phyloP scores from a whole-genome alignment of 495 filamentous ascomycete genomes.

The Emericellopsis terricola region DNA sequence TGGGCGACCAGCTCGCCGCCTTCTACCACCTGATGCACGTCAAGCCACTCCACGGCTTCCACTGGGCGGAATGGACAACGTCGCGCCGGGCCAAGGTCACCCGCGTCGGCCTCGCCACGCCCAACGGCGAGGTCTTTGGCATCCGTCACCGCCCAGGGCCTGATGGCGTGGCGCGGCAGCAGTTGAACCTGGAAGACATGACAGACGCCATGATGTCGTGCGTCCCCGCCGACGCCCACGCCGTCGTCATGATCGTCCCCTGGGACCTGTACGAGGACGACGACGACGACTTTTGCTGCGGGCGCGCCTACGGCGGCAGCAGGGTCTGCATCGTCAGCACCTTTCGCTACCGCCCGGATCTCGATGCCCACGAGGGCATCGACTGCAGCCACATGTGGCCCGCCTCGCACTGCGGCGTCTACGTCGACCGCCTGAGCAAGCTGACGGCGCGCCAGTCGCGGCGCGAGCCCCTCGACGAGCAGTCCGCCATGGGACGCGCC shows the following conservation, averaged over 20 bases:
- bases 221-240: constrained; percentile 41
- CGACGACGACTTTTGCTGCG: constrained; percentile 50
- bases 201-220: constrained; percentile 38
- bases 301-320: constrained; percentile 45
- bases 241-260: constrained; percentile 34
- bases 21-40: constrained; percentile 44
- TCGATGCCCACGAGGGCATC: constrained; percentile 28
- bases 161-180: constrained; percentile 26
- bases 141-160: constrained; percentile 35
- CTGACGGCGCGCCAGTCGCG: no score
- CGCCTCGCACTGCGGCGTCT: constrained; percentile 37
- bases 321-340: constrained; percentile 40
- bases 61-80: constrained; percentile 28
- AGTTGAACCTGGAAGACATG: constrained; percentile 46
- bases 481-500: neutral
- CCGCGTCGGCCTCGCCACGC: constrained; percentile 24
- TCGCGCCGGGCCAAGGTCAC: no score
- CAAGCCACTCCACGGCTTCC: constrained; percentile 19
- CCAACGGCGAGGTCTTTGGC: constrained; percentile 19
- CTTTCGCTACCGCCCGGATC: constrained; percentile 37
- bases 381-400: constrained; percentile 44
- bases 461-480: constrained; percentile 2
- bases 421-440: constrained; percentile 18
- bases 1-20: constrained; percentile 33
- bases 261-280: constrained; percentile 52